Evolutionary conservation across 257 asterid species (phyloP).

Genomic region (Ehretia macrophylla): DNA sequence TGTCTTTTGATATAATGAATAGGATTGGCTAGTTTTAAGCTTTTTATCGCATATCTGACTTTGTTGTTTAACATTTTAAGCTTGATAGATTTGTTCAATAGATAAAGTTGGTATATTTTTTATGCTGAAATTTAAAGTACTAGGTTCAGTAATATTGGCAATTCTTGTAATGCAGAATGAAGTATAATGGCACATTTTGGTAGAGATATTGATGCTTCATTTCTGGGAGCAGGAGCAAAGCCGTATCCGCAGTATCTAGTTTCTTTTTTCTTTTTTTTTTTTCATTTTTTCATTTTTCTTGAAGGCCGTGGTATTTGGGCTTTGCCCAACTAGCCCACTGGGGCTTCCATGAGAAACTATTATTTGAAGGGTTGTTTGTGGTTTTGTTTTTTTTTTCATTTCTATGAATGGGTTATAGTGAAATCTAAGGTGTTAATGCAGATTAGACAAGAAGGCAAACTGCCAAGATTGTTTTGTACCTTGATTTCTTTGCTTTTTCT

Average conservation of each 20-base stretch:
- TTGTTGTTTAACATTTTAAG: too few relatives aligned
- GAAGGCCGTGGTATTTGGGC: too few relatives aligned
- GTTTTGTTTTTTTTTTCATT: constrained; percentile 4
- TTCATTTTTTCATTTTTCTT: too few relatives aligned
- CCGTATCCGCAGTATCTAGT: constrained; percentile 55
- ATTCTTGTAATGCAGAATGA: constrained; percentile 4
- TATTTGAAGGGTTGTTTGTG: constrained; percentile 9
- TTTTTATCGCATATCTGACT: too few relatives aligned
- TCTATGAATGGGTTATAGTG: neutral
- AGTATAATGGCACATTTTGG: constrained; percentile 16
- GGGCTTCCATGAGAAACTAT: too few relatives aligned
- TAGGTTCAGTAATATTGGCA: neutral
- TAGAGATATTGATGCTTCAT: constrained; percentile 62
- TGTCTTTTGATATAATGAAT: neutral
- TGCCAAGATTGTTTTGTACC: too few relatives aligned
- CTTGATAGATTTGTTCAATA: too few relatives aligned
- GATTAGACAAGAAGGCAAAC: too few relatives aligned
- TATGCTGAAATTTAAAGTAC: neutral
- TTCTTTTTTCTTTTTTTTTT: neutral
- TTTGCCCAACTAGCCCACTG: neutral
- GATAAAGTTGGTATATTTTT: too few relatives aligned
- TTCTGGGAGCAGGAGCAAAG: constrained; percentile 68
- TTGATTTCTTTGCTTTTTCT: too few relatives aligned
- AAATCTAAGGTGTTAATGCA: too few relatives aligned
- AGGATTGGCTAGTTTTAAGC: neutral